Evolutionary conservation across 257 asterid genomes (phyloP), one percentile per base, ranked within the genome.

Genomic region (Oldenlandia corymbosa): DNA sequence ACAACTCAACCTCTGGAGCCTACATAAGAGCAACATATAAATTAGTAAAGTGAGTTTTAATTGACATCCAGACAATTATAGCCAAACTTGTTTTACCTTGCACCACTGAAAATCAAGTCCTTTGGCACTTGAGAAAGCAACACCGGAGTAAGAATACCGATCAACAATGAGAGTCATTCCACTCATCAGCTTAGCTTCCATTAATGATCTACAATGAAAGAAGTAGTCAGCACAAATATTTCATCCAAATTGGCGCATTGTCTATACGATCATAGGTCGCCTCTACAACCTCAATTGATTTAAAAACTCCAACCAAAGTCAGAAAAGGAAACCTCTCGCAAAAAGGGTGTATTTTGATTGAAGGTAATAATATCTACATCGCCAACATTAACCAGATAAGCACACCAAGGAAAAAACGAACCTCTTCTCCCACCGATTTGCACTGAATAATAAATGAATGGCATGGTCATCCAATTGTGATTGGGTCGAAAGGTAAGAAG

Each of bases 351-450:
- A n/a, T n/a, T n/a, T n/a, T n/a, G n/a, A n/a, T n/a, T n/a, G n/a
- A n/a, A n/a, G n/a, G n/a, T n/a, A n/a, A 43, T 18, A 36, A 31
- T 14, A 41, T 32, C 55, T 18, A 26, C 14, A 20, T 34, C 21
- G 2, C 1, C 10, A 58, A 55, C 14, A 28, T 0, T 18, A 17
- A n/a, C 36, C 17, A 60, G 18, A 46, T 18, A 61, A 10, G 24
- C 9, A 34, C 39, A 34, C 4, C 5, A 55, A 23, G 16, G 26
- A 14, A 34, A 55, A 34, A 28, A 16, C 59, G 41, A 58, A 89
- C 99, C 99, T 92, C 73, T 87, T 92, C 70, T 89, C 97, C 97
- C 95, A 92, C 55, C 97, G 97, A 68, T 92, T 89, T 46, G 97
- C 96, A 76, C 95, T 89, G 73, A 92, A 92, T 78, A 92, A 95